phyloP scores from a whole-genome alignment of 192 early-diverging fungal species.

The Cladochytrium replicatum region DNA sequence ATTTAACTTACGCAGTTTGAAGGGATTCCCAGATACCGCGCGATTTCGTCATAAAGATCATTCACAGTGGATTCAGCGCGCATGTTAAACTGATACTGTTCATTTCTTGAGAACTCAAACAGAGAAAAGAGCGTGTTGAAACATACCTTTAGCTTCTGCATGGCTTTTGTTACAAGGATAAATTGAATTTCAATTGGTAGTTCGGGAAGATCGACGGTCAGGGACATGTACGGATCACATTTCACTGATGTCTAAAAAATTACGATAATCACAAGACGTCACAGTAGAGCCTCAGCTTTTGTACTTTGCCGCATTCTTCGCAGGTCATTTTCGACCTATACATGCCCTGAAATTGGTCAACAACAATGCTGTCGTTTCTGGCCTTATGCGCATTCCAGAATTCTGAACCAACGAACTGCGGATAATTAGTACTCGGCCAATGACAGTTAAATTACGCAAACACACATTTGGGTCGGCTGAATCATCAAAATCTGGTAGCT shows the following conservation, averaged over 20 bases:
- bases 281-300: no score
- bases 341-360: neutral
- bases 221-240: slow-evolving; percentile 3
- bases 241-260: slow-evolving; percentile 1
- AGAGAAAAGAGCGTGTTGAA: no score
- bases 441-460: neutral
- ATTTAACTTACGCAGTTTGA: no score
- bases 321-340: neutral
- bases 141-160: no score
- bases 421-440: neutral
- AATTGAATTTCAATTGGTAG: no score
- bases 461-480: neutral
- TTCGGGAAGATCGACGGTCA: slow-evolving; percentile 1
- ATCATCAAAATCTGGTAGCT: slow-evolving; percentile 6
- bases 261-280: neutral
- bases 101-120: no score
- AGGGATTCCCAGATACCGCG: no score
- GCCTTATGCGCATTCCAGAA: slow-evolving; percentile 1
- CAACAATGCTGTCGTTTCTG: slow-evolving; percentile 1
- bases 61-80: no score
- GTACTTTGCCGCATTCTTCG: neutral
- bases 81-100: no score
- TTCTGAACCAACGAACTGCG: neutral
- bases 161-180: no score
- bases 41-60: no score